Evolutionary conservation across 208 protist genomes (phyloP).

Genomic region (Porcisia hertigi): DNA sequence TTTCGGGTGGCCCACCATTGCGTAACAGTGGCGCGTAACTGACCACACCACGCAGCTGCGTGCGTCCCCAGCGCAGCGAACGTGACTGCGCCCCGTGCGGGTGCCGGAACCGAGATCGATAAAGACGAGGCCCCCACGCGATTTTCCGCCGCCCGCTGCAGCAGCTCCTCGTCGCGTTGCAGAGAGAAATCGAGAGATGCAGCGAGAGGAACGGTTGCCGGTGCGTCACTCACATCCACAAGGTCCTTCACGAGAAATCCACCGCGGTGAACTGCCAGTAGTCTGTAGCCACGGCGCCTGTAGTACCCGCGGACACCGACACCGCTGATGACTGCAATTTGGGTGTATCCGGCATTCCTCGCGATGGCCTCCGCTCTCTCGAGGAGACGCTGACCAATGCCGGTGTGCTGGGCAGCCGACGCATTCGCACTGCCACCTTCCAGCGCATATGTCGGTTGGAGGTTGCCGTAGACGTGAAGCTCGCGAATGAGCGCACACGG

Average conservation of each 20-base stretch:
- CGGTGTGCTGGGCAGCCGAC: slow-evolving; percentile 94
- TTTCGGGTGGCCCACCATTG: slow-evolving; percentile 27
- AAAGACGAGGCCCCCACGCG: not conserved
- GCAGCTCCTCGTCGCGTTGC: slow-evolving; percentile 14
- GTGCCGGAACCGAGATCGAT: too few relatives aligned
- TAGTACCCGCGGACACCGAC: slow-evolving; percentile 99
- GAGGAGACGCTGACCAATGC: slow-evolving; percentile 96
- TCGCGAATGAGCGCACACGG: slow-evolving; percentile 96
- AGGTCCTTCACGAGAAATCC: slow-evolving; percentile 75
- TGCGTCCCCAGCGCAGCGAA: slow-evolving; percentile 5
- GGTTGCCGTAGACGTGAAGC: slow-evolving; percentile 96
- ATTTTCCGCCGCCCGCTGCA: not conserved
- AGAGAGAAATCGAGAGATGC: slow-evolving; percentile 8
- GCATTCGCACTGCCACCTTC: slow-evolving; percentile 10
- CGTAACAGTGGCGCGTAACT: slow-evolving; percentile 7
- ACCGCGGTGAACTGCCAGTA: slow-evolving; percentile 41
- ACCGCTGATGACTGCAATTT: slow-evolving; percentile 97
- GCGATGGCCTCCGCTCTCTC: slow-evolving; percentile 96
- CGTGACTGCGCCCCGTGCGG: not conserved
- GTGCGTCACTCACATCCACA: not conserved
- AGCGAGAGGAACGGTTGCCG: not conserved
- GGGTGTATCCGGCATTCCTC: slow-evolving; percentile 82
- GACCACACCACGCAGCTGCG: slow-evolving; percentile 1
- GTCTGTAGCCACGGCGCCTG: slow-evolving; percentile 93
- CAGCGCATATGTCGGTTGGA: slow-evolving; percentile 56